Base-by-base conservation (phyloP, 2,329 filamentous ascomycete species). In the Rosellinia necatrix region DNA sequence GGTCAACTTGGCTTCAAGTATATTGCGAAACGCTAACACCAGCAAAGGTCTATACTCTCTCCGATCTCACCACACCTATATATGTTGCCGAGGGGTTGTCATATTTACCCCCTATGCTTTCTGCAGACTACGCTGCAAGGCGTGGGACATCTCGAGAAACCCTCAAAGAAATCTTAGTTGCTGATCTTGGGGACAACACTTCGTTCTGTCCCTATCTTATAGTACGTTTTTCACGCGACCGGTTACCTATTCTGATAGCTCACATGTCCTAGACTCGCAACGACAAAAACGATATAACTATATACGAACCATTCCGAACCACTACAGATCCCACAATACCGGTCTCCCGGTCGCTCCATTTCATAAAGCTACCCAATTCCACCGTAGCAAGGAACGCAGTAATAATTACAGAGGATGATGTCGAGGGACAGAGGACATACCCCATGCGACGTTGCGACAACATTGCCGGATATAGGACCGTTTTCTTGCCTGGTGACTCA, bases 401-500 rank as follows among this genome's bases (percentile, higher is more conserved):
- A 6, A 75, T 81, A 24, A 69, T 74, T 0, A 73, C 78, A 13
- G 78, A 85, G 19, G 76, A 81, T n/a, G 78, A 81, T 7, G 70
- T 76, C 9, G 73, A 78, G n/a, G 74, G 77, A 35, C 72, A 72
- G 3, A 75, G 78, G 2, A 77, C 76, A 52, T 75, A 82, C 15
- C 79, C 86, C 0, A 75, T 92, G 34, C 77, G 82, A 2, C 74
- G 78, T 1, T 81, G 88, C 38, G 67, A 76, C 52, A 87, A 90
- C 53, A 70, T 97, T n/a, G 84, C 82, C 25, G 91, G 91, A 3
- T 92, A 92, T 70, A 88, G 85, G 67, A 83, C 89, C 1, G 87
- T 97, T 1, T 94, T 96, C 68, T 80, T 97, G 46, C 87, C 91
- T 0, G 92, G 93, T 0, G 74, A 81, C 3, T 91, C 91, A 0